These are phyloP conservation scores for Phytophthora ramorum DNA, from an alignment of 352 stramenopile genomes.

Conservation along the genomic window DNA sequence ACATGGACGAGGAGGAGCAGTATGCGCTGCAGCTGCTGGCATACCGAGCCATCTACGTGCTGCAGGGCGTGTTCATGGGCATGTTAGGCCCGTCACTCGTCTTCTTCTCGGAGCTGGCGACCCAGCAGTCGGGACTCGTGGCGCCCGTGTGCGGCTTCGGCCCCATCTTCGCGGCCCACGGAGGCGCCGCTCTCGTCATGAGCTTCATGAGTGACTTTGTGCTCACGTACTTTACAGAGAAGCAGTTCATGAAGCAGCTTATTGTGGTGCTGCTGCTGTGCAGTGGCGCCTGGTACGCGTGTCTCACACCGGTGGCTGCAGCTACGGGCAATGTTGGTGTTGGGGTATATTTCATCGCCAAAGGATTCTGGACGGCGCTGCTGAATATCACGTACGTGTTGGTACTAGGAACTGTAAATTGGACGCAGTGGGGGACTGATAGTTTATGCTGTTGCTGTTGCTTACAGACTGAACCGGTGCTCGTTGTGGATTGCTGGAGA, in stretches of 20 bases:
- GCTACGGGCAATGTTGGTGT: slow-evolving; percentile 70
- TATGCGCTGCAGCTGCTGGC: slow-evolving; percentile 70
- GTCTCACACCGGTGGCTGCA: slow-evolving; percentile 61
- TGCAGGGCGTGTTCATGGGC: slow-evolving; percentile 73
- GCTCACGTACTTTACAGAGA: slow-evolving; percentile 71
- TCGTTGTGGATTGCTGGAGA: slow-evolving; percentile 74
- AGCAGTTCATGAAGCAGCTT: slow-evolving; percentile 76
- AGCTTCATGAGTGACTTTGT: slow-evolving; percentile 84
- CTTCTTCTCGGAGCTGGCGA: slow-evolving; percentile 67
- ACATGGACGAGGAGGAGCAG: slow-evolving; percentile 48
- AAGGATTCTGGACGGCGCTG: slow-evolving; percentile 76
- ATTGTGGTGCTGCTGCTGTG: slow-evolving; percentile 63
- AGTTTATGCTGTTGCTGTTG: slow-evolving; percentile 5
- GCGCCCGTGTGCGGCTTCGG: slow-evolving; percentile 73
- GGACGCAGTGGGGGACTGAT: neutral
- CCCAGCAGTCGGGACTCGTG: slow-evolving; percentile 41
- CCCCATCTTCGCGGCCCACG: slow-evolving; percentile 77
- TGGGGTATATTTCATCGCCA: slow-evolving; percentile 76
- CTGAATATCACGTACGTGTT: slow-evolving; percentile 79
- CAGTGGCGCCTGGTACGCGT: slow-evolving; percentile 74
- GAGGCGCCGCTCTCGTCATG: slow-evolving; percentile 74
- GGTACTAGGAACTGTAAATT: neutral
- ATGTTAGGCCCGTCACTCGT: slow-evolving; percentile 67
- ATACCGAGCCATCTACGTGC: slow-evolving; percentile 72
- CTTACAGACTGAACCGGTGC: slow-evolving; percentile 65